Evolutionary conservation across 371 early-diverging fungal genomes (phyloP), one percentile per base, ranked within the genome.

Genomic region (Catenaria anguillulae): DNA sequence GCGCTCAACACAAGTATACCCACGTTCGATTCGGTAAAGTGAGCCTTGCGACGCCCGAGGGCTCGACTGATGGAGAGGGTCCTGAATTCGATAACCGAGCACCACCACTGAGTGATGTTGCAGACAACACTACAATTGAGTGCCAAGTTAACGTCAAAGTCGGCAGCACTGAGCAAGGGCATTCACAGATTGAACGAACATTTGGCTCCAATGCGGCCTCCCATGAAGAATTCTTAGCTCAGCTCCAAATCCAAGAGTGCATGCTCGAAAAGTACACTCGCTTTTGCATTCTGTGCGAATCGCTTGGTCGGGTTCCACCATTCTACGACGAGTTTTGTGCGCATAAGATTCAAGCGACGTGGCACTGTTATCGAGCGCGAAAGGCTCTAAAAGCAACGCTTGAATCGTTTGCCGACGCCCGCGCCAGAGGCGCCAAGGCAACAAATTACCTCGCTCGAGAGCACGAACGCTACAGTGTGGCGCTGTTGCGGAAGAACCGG

Each of bases 291-390:
- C 60, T 60, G 8, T 63, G 67, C 33, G 78, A 75, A 46, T 40
- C 23, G 12, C 65, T 40, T 13, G 33, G 55, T 10, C 34, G 58
- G 42, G 56, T 65, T 21, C 65, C 67, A 29, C 79, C 77, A 5
- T 68, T 68, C 8, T 77, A 68, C 62, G 68, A 74, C 8, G 65
- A 71, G 23, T 79, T 72, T 55, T 73, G 74, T 52, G 75, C 79
- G 12, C 69, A 73, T 5, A 62, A 64, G 34, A 73, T 79, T 23
- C 76, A 76, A 54, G 60, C 76, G 5, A 43, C 59, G 21, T 78
- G 72, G 64, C 65, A 72, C 34, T 68, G 66, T 66, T 70, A 45
- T 46, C n/a, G 43, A 2, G 29, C 33, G 48, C 31, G 58, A 12
- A 68, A 67, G 37, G 65, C 68, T 6, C 60, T 66, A 56, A 61